Evolutionary conservation across 768 basidiomycete genomes (phyloP).

Genomic region (Tubosaeta brunneosetosa): DNA sequence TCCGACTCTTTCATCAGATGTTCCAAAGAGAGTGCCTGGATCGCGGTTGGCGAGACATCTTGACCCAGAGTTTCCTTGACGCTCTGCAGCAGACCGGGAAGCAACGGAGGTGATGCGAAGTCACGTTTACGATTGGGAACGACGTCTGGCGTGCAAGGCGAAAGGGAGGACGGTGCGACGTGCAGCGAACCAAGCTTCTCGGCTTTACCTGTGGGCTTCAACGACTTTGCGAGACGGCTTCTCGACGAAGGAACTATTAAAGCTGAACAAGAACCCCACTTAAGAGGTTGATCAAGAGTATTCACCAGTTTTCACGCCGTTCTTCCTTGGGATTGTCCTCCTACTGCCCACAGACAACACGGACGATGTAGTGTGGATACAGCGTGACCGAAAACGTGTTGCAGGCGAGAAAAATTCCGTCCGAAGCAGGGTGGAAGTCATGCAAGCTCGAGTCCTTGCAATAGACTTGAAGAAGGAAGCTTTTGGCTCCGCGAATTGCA

Average conservation of each 20-base stretch:
- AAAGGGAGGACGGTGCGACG: conserved; percentile 17
- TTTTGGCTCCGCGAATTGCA: background rate
- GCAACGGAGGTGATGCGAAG: conserved; percentile 68
- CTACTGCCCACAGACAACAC: conserved; percentile 7
- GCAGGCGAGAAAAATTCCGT: background rate
- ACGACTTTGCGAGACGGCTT: conserved; percentile 25
- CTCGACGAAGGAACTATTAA: conserved; percentile 16
- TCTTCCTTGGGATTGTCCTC: conserved; percentile 11
- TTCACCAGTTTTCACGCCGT: conserved; percentile 13
- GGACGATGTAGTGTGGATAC: conserved; percentile 11
- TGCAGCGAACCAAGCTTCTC: conserved; percentile 26
- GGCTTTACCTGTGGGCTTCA: conserved; percentile 24
- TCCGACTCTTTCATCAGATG: conserved; percentile 44
- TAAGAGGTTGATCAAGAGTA: background rate
- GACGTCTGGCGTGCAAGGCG: conserved; percentile 14
- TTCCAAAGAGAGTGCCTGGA: conserved; percentile 72
- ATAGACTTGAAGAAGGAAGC: background rate
- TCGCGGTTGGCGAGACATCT: conserved; percentile 60
- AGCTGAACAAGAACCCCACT: background rate
- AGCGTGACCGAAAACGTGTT: background rate
- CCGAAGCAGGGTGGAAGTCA: conserved; percentile 7
- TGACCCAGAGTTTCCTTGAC: conserved; percentile 56
- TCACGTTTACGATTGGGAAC: conserved; percentile 17
- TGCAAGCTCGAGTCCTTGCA: background rate
- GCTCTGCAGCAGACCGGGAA: conserved; percentile 57